Evolutionary conservation across 345 rosid genomes (phyloP).

Genomic region (Erucastrum elatum): DNA sequence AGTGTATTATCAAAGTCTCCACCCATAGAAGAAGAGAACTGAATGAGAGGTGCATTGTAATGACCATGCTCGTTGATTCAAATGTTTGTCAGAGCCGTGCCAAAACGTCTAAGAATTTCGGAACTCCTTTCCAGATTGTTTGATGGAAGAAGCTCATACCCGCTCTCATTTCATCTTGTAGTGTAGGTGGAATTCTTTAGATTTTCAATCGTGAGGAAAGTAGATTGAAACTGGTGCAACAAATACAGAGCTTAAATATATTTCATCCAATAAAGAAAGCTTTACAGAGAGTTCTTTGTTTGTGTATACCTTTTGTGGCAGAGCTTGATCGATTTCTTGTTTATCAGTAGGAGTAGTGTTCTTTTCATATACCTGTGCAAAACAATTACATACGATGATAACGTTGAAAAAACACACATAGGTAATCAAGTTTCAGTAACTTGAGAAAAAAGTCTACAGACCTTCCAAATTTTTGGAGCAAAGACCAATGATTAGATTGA

Average conservation of each 20-base stretch:
- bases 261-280: too few species aligned
- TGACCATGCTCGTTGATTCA: conserved; percentile 90
- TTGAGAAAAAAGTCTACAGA: conserved; percentile 31
- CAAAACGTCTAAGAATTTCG: conserved; percentile 94
- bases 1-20: conserved; percentile 92
- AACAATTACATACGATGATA: conserved; percentile 74
- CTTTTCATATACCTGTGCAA: conserved; percentile 87
- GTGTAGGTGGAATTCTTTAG: conserved; percentile 91
- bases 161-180: conserved; percentile 97
- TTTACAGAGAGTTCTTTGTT: background rate
- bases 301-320: conserved; percentile 11
- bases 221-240: conserved; percentile 81
- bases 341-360: conserved; percentile 93
- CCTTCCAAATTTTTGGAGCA: conserved; percentile 97
- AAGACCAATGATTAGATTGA: conserved; percentile 90
- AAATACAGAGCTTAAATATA: background rate
- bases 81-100: conserved; percentile 88
- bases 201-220: conserved; percentile 94
- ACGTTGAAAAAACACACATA: conserved; percentile 5
- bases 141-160: conserved; percentile 99
- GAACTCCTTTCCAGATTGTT: conserved; percentile 98
- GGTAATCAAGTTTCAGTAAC: background rate
- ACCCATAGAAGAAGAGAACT: conserved; percentile 99
- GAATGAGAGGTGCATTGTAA: conserved; percentile 31
- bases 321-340: too few species aligned